Evolutionary conservation across 441 rosid species (phyloP).

Genomic region (Eruca vesicaria): DNA sequence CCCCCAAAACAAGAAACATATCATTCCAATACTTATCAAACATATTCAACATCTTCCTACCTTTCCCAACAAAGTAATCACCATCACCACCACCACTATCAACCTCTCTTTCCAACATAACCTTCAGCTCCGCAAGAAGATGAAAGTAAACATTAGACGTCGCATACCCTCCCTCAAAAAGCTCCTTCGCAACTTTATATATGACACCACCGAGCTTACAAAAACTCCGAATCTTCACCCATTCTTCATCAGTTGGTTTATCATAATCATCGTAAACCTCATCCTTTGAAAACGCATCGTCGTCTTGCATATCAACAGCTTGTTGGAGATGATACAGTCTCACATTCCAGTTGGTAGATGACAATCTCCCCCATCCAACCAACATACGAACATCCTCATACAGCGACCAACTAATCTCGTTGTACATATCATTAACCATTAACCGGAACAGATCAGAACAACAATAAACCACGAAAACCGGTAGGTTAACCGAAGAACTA

Average conservation of each 20-base stretch:
- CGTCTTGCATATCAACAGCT: conserved; percentile 2
- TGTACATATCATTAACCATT: conserved; percentile 55
- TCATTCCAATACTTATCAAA: conserved; percentile 74
- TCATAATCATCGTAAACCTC: conserved; percentile 58
- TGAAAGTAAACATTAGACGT: conserved; percentile 67
- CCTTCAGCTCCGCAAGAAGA: conserved; percentile 50
- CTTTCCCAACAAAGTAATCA: conserved; percentile 52
- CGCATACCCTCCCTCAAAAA: conserved; percentile 47
- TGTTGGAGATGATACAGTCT: background rate
- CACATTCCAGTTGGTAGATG: conserved; percentile 18
- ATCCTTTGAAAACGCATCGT: conserved; percentile 20
- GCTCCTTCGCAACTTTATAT: conserved; percentile 58
- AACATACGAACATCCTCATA: conserved; percentile 1
- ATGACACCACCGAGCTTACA: conserved; percentile 57
- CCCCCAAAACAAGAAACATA: conserved; percentile 65
- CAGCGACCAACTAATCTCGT: background rate
- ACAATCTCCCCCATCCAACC: conserved; percentile 12
- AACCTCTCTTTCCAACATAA: conserved; percentile 56
- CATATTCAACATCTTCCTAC: conserved; percentile 42
- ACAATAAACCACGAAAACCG: conserved; percentile 53
- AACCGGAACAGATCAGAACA: conserved; percentile 58
- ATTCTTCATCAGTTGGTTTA: conserved; percentile 70
- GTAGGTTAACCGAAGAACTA: conserved; percentile 54
- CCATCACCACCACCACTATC: conserved; percentile 38
- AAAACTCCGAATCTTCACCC: conserved; percentile 65